A percentile compares a stretch with the other conserved stretches of the same genome.
phyloP scores from a whole-genome alignment of 2,329 filamentous ascomycete genomes.

The Ascochyta lentis region DNA sequence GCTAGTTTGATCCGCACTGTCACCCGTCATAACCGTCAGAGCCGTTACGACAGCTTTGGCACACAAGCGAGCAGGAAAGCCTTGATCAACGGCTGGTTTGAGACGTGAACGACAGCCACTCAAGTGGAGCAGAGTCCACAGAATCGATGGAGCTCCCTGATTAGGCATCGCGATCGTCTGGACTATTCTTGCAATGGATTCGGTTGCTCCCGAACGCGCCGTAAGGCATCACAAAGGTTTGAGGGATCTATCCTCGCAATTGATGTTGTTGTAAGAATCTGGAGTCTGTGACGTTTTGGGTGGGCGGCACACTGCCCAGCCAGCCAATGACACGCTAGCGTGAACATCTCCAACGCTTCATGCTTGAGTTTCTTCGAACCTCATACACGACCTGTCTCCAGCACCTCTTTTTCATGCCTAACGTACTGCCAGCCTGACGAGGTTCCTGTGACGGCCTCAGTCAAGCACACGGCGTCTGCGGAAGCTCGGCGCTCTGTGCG shows the following conservation, averaged over 20 bases:
- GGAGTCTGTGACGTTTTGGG: slow-evolving; percentile 23
- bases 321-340: slow-evolving; percentile 27
- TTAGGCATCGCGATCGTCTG: slow-evolving; percentile 25
- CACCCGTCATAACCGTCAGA: slow-evolving; percentile 28
- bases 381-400: slow-evolving; percentile 48
- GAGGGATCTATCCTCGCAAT: slow-evolving; percentile 36
- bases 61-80: slow-evolving; percentile 10
- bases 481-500: slow-evolving; percentile 36
- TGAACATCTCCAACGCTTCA: slow-evolving; percentile 29
- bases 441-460: slow-evolving; percentile 38
- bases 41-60: slow-evolving; percentile 23
- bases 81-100: slow-evolving; percentile 6
- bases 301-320: slow-evolving; percentile 19
- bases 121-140: slow-evolving; percentile 20
- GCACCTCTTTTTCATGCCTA: slow-evolving; percentile 43
- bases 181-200: slow-evolving; percentile 32
- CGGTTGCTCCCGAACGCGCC: slow-evolving; percentile 35
- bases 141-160: slow-evolving; percentile 12
- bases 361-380: slow-evolving; percentile 35
- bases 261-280: slow-evolving; percentile 26
- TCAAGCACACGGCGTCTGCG: slow-evolving; percentile 32
- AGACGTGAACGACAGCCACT: slow-evolving; percentile 18
- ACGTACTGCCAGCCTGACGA: slow-evolving; percentile 28
- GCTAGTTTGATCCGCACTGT: slow-evolving; percentile 22
- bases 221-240: slow-evolving; percentile 45